Conservation (phyloP, 148 eudicot species). For the Chenopodium formosanum region DNA sequence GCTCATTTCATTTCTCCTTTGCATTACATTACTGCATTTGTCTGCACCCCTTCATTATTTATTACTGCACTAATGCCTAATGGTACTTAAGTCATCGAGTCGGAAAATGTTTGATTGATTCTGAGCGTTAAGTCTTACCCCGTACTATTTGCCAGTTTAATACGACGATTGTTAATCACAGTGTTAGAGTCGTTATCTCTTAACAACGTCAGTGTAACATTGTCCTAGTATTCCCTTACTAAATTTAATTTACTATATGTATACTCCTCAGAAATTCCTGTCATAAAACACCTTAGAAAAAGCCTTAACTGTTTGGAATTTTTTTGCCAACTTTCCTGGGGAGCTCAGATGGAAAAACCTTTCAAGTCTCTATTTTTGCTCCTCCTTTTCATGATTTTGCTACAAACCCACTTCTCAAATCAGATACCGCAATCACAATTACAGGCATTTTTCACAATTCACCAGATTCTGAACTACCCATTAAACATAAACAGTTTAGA, state of each 20-base stretch:
- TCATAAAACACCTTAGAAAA: background rate
- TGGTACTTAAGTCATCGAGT: background rate
- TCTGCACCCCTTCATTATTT: background rate
- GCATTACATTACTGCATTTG: constrained; percentile 13
- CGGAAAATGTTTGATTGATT: too few relatives aligned
- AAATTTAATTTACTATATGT: background rate
- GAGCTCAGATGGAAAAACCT: constrained; percentile 31
- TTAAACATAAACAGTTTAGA: constrained; percentile 35
- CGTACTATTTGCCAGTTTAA: too few relatives aligned
- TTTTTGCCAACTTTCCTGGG: background rate
- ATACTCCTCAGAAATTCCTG: background rate
- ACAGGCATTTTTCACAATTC: constrained; percentile 46
- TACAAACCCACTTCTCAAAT: constrained; percentile 31
- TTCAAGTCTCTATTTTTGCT: constrained; percentile 4
- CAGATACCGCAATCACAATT: constrained; percentile 50
- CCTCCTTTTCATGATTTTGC: constrained; percentile 20
- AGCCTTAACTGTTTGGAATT: constrained; percentile 2
- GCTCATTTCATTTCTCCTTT: background rate
- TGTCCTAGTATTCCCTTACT: background rate
- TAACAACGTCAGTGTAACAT: too few relatives aligned
- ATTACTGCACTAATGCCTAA: background rate
- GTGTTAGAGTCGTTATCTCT: background rate
- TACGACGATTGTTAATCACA: background rate
- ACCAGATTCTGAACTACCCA: constrained; percentile 53
- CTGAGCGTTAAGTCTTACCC: too few relatives aligned